Conservation (phyloP, 805 yeast genomes). For the Millerozyma miso region DNA sequence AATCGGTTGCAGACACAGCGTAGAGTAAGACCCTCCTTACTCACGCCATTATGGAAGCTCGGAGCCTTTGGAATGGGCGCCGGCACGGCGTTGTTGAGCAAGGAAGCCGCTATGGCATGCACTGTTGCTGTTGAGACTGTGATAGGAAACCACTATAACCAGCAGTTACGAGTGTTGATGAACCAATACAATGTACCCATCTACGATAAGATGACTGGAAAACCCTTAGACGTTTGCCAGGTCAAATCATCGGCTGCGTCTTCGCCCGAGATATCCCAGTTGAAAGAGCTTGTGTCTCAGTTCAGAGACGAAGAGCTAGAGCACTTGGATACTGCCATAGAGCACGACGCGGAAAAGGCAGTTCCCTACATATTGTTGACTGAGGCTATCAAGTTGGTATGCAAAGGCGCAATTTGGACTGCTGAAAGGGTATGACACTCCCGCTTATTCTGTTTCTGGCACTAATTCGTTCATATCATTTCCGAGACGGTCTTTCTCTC, state of each 20-base stretch:
- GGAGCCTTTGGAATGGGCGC: conserved; percentile 89
- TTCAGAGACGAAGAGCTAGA: conserved; percentile 95
- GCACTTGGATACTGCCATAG: conserved; percentile 90
- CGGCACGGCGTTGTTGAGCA: conserved; percentile 79
- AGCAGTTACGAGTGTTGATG: conserved; percentile 73
- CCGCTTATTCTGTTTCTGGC: no score
- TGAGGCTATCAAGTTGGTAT: conserved; percentile 77
- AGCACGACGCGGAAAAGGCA: conserved; percentile 88
- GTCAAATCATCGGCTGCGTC: conserved; percentile 22
- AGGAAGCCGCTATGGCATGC: conserved; percentile 99
- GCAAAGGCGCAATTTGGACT: conserved; percentile 84
- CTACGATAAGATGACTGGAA: conserved; percentile 32
- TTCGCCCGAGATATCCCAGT: conserved; percentile 52
- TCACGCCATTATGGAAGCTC: conserved; percentile 89
- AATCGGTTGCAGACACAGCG: conserved; percentile 68
- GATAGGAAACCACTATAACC: conserved; percentile 93
- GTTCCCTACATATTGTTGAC: conserved; percentile 88
- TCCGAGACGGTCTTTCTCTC: no score
- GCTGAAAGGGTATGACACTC: conserved; percentile 80
- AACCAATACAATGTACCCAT: conserved; percentile 55
- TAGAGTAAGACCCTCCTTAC: conserved; percentile 84
- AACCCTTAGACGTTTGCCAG: conserved; percentile 16
- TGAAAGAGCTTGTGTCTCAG: conserved; percentile 61
- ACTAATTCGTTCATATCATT: no score
- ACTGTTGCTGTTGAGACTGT: conserved; percentile 99